Evolutionary conservation across 768 basidiomycete genomes (phyloP), one percentile per base, ranked within the genome.

Genomic region (Tephrocybe sp.): DNA sequence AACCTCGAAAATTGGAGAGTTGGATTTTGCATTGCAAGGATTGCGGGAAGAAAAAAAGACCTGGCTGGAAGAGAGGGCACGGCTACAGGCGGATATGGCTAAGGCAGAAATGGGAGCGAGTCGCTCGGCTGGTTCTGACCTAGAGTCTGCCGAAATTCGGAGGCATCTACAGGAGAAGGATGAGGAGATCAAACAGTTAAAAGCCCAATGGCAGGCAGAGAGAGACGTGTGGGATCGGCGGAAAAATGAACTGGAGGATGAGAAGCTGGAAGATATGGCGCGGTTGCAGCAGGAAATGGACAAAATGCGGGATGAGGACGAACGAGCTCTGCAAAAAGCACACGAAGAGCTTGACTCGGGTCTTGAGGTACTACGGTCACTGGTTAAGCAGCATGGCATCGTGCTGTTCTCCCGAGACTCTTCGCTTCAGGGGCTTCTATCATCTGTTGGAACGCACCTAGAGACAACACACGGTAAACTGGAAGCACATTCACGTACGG

Each of bases 351-450:
- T 88, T 19, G 77, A 81, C 40, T 68, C 72, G 2, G 77, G 77
- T 8, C 60, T 77, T 9, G 69, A 70, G 4, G 66, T 73, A 12
- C 59, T 90, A 25, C 75, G 73, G 42, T 60, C 52, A 4, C 65
- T 91, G 54, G 73, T 85, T 50, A 76, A 77, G 55, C 71, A 71
- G 29, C 79, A 86, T 58, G 74, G 72, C 13, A 73, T 90, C 55
- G 72, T 74, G n/a, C 64, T 82, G 18, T 77, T 71, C 52, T 73
- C 78, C 13, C 68, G 73, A 44, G 80, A 84, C 49, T 53, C 68
- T 18, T 76, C 82, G 18, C 49, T 84, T 29, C 70, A 73, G 40
- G 76, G 72, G 41, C 62, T 84, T 1, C 55, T 82, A 45, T 61
- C 66, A 11, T 74, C 82, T 13, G 62, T 86, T 31, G 71, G 69